Percentiles rank a stretch among this genome's conserved stretches.
phyloP scores from a whole-genome alignment of 2,329 filamentous ascomycete genomes.

The Rhynchosporium agropyri region DNA sequence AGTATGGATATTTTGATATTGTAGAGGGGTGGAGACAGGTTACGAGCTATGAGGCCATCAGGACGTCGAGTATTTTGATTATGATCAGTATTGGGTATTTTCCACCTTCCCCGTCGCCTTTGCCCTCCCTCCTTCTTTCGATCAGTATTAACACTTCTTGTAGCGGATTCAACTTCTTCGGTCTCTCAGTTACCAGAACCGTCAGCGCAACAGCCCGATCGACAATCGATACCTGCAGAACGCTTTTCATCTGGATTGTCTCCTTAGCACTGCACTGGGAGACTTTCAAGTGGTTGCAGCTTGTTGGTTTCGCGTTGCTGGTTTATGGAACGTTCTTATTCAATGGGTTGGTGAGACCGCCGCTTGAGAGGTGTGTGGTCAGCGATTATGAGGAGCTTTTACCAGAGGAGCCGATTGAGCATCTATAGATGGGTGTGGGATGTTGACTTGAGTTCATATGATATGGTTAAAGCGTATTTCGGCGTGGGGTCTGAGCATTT shows the following conservation, averaged over 20 bases:
- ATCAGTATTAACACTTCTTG: constrained; percentile 19
- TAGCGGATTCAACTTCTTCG: constrained; percentile 98
- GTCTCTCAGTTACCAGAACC: constrained; percentile 83
- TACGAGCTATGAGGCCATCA: constrained; percentile 68
- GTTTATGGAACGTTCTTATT: constrained; percentile 98
- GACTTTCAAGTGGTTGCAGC: constrained; percentile 95
- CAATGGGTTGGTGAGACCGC: constrained; percentile 88
- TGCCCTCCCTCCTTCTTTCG: background rate
- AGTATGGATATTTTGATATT: constrained; percentile 86
- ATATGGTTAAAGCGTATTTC: background rate
- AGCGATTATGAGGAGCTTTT: constrained; percentile 65
- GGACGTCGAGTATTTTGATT: constrained; percentile 80
- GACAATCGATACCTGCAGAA: constrained; percentile 96
- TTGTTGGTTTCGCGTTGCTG: constrained; percentile 81
- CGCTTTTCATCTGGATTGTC: constrained; percentile 97
- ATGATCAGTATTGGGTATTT: constrained; percentile 96
- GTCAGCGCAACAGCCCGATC: constrained; percentile 92
- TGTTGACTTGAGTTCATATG: background rate
- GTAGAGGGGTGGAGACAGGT: constrained; percentile 84
- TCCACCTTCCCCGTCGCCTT: too few species aligned
- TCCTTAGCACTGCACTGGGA: constrained; percentile 95
- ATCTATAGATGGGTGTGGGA: constrained; percentile 43
- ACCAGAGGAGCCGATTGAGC: constrained; percentile 83
- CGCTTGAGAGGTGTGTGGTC: constrained; percentile 67
- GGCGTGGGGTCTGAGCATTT: background rate